Conservation (phyloP, 352 stramenopile species). For the Phytophthora lateralis region DNA sequence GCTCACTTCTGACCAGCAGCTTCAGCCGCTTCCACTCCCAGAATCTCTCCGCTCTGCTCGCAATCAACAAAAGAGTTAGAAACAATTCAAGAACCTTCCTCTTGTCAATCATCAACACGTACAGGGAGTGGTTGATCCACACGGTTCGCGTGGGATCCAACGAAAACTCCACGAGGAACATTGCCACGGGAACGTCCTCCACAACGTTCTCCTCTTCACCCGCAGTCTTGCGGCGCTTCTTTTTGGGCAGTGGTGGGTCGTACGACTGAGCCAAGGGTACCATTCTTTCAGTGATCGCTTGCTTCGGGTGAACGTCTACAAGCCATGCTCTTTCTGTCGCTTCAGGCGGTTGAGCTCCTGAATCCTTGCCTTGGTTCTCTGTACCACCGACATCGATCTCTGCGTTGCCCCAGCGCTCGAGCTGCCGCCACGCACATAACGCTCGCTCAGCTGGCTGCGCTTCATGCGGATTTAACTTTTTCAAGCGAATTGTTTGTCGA, state of each 20-base stretch:
- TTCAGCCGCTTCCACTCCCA: constrained; percentile 55
- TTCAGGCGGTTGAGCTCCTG: not conserved
- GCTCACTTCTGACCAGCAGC: constrained; percentile 33
- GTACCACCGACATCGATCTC: no score
- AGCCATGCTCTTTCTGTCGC: constrained; percentile 22
- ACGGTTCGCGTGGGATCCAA: constrained; percentile 62
- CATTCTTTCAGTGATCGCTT: constrained; percentile 31
- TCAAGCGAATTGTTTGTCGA: constrained; percentile 50
- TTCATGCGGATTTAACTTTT: constrained; percentile 23
- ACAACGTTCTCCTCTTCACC: constrained; percentile 11
- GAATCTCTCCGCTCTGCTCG: constrained; percentile 45
- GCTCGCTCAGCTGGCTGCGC: constrained; percentile 27
- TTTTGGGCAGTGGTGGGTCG: constrained; percentile 13
- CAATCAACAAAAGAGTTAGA: constrained; percentile 6
- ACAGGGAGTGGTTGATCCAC: constrained; percentile 76
- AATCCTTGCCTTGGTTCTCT: not conserved
- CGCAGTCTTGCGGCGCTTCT: constrained; percentile 16
- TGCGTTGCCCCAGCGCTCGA: constrained; percentile 33
- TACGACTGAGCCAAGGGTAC: constrained; percentile 31
- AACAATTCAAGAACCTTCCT: not conserved
- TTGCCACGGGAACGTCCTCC: constrained; percentile 53
- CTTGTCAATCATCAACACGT: constrained; percentile 17
- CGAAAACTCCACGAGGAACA: constrained; percentile 77
- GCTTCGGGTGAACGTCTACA: constrained; percentile 40
- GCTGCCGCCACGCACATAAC: constrained; percentile 38